phyloP scores from a whole-genome alignment of 805 yeast genomes.

The Wickerhamomyces bisporus region DNA sequence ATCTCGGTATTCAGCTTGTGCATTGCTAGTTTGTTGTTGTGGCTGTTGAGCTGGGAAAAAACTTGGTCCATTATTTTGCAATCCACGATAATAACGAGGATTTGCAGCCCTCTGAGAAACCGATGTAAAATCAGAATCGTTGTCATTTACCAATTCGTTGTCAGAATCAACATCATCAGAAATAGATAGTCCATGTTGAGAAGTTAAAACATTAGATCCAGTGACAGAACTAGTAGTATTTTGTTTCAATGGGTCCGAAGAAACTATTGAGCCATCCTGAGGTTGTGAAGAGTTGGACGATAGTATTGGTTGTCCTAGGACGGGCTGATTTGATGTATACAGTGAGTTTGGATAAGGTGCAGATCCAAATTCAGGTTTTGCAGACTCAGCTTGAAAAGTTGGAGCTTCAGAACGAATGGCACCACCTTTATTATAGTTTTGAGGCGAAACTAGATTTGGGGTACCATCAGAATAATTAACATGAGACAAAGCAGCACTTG shows the following conservation, averaged over 20 bases:
- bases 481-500: not conserved
- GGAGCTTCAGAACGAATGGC: conserved; percentile 22
- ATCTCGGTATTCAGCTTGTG: not conserved
- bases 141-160: conserved; percentile 19
- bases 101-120: conserved; percentile 74
- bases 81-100: conserved; percentile 44
- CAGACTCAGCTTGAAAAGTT: conserved; percentile 18
- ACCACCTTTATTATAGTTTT: conserved; percentile 18
- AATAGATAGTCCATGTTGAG: conserved; percentile 6
- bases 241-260: too few species aligned
- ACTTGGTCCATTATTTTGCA: conserved; percentile 22
- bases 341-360: conserved; percentile 11
- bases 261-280: too few species aligned
- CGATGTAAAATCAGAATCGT: conserved; percentile 65
- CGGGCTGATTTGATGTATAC: conserved; percentile 11
- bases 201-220: conserved; percentile 4
- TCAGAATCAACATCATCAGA: conserved; percentile 16
- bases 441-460: conserved; percentile 22
- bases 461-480: conserved; percentile 15
- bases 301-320: too few species aligned
- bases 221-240: not conserved
- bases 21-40: conserved; percentile 2
- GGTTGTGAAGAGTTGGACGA: too few species aligned
- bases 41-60: conserved; percentile 19
- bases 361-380: conserved; percentile 18